These are phyloP conservation scores for Saraca asoca DNA, from an alignment of 331 rosid species.

Conservation along the genomic window DNA sequence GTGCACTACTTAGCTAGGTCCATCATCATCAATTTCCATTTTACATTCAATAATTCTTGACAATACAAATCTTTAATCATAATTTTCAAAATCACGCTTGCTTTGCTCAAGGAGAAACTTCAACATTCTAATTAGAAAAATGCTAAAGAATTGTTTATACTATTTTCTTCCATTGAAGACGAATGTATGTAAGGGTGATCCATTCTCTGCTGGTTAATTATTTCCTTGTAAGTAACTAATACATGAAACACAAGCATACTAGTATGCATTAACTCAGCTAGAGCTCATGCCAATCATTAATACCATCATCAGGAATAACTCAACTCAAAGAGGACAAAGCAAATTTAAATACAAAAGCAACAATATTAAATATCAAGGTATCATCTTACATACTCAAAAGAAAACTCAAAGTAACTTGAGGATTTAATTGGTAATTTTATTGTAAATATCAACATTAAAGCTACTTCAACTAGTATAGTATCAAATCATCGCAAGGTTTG, in stretches of 20 bases:
- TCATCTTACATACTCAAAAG: no score
- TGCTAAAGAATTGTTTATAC: background rate
- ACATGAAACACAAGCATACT: background rate
- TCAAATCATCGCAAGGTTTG: slow-evolving; percentile 1
- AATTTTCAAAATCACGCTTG: background rate
- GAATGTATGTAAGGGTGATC: no score
- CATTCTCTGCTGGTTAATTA: no score
- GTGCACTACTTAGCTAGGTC: slow-evolving; percentile 1
- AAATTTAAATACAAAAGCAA: background rate
- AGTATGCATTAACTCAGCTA: background rate
- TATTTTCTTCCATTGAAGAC: slow-evolving; percentile 7
- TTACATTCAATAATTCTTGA: slow-evolving; percentile 17
- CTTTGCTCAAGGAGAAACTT: no score
- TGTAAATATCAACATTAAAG: no score
- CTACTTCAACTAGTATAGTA: slow-evolving; percentile 2
- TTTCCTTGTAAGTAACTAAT: no score
- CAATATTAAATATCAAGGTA: background rate
- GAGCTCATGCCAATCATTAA: slow-evolving; percentile 8
- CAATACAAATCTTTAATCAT: slow-evolving; percentile 15
- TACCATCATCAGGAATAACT: slow-evolving; percentile 15
- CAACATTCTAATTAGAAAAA: no score
- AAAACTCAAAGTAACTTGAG: no score
- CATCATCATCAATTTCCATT: slow-evolving; percentile 21
- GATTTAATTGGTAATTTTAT: no score
- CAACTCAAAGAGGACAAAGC: background rate